Evolutionary conservation across 306 rosid species (phyloP).

Genomic region (Luffa aegyptiaca): DNA sequence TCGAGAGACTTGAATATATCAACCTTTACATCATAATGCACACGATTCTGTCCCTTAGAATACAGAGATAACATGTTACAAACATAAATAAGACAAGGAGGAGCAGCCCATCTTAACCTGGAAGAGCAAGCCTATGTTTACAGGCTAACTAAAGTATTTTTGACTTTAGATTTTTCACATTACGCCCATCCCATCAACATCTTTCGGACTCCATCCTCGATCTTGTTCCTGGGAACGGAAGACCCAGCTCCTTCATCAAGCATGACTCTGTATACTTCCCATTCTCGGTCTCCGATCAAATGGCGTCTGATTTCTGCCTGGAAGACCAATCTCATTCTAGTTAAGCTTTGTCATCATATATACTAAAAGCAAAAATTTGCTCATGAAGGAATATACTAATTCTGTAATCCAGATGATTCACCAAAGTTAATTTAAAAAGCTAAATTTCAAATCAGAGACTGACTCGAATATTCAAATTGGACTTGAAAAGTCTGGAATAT

Average conservation of each 20-base stretch:
- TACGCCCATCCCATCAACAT: conserved; percentile 96
- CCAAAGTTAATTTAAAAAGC: neutral
- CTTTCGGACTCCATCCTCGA: conserved; percentile 76
- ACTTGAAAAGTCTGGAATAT: neutral
- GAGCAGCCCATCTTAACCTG: neutral
- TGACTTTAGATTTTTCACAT: neutral
- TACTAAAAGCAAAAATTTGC: neutral
- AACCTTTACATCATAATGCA: neutral
- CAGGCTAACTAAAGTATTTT: neutral
- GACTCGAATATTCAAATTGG: neutral
- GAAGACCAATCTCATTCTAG: conserved; percentile 2
- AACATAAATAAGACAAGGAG: neutral
- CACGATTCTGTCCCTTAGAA: neutral
- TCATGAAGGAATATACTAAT: neutral
- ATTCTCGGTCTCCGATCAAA: conserved; percentile 61
- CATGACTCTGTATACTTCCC: conserved; percentile 89
- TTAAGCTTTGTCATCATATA: neutral
- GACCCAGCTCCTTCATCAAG: conserved; percentile 72
- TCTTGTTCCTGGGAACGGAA: conserved; percentile 39
- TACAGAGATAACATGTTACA: conserved; percentile 1
- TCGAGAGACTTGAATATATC: neutral
- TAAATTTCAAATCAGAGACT: neutral
- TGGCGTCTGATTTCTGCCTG: conserved; percentile 87
- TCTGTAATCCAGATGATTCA: neutral
- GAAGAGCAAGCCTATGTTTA: neutral